These are phyloP conservation scores for Ogataea allantospora DNA, from an alignment of 805 yeast genomes.

Conservation along the genomic window DNA sequence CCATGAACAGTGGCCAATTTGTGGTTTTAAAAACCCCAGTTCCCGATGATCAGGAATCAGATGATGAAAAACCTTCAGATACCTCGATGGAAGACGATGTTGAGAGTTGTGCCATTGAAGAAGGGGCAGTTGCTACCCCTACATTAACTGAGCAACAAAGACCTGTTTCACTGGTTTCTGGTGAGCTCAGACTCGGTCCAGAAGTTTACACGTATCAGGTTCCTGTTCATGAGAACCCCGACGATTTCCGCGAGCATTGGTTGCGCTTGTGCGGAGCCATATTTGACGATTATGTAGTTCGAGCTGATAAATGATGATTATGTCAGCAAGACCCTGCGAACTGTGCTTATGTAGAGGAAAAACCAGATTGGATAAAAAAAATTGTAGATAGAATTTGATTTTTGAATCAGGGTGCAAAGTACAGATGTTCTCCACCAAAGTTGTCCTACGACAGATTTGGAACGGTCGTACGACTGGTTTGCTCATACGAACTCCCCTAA, in stretches of 20 bases:
- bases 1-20: constrained; percentile 7
- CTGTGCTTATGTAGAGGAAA: constrained; percentile 6
- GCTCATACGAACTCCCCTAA: too few relatives aligned
- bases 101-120: constrained; percentile 25
- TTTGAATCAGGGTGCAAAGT: not conserved
- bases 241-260: constrained; percentile 20
- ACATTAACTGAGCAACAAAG: not conserved
- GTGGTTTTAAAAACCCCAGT: constrained; percentile 9
- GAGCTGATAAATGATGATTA: constrained; percentile 3
- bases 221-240: constrained; percentile 15
- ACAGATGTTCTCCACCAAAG: constrained; percentile 5
- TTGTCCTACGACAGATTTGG: constrained; percentile 4
- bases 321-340: not conserved
- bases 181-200: constrained; percentile 21
- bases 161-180: constrained; percentile 11
- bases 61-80: constrained; percentile 11
- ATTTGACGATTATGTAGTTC: constrained; percentile 21
- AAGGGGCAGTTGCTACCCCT: constrained; percentile 19
- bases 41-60: not conserved
- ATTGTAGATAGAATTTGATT: not conserved
- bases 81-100: constrained; percentile 14
- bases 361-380: constrained; percentile 8
- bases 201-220: constrained; percentile 22
- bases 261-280: constrained; percentile 20
- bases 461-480: not conserved